A percentile compares a stretch with the other conserved stretches of the same genome.
Evolutionary conservation across 345 rosid genomes (phyloP).

Genomic region (Linum trigynum): DNA sequence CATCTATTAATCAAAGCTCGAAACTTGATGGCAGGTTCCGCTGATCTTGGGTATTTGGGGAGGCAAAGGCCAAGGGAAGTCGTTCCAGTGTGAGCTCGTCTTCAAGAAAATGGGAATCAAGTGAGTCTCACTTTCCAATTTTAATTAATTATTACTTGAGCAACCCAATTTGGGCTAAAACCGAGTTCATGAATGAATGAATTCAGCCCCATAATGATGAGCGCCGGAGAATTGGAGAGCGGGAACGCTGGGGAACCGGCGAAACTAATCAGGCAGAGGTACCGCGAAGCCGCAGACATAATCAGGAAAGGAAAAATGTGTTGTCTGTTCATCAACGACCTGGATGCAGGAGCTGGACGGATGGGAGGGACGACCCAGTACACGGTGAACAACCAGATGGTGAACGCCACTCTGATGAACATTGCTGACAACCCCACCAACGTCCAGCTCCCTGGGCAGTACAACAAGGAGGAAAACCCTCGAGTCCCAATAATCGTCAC

Average conservation of each 20-base stretch:
- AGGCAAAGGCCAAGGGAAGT: slow-evolving; percentile 57
- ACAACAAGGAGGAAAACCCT: slow-evolving; percentile 46
- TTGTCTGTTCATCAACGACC: slow-evolving; percentile 45
- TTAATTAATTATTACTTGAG: too few relatives aligned
- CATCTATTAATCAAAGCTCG: not conserved
- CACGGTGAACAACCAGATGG: slow-evolving; percentile 55
- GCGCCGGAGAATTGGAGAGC: slow-evolving; percentile 54
- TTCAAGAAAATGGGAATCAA: slow-evolving; percentile 54
- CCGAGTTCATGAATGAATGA: not conserved
- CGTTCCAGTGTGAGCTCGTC: slow-evolving; percentile 56
- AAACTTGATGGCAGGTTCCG: slow-evolving; percentile 28
- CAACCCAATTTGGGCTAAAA: not conserved
- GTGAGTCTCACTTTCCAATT: slow-evolving; percentile 14
- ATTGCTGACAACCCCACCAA: slow-evolving; percentile 55
- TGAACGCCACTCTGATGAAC: slow-evolving; percentile 56
- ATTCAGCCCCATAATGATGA: slow-evolving; percentile 45
- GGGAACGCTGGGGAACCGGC: slow-evolving; percentile 59
- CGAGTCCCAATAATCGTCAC: slow-evolving; percentile 51
- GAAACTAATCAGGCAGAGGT: slow-evolving; percentile 44
- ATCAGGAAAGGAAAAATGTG: slow-evolving; percentile 47
- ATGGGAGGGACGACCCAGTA: slow-evolving; percentile 48
- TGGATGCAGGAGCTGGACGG: slow-evolving; percentile 51
- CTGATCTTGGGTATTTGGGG: slow-evolving; percentile 54
- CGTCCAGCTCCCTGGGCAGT: slow-evolving; percentile 50
- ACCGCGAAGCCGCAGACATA: slow-evolving; percentile 43